Evolutionary conservation across 2,329 filamentous ascomycete species (phyloP), one percentile per base, ranked within the genome.

Genomic region (Beauveria pseudobassiana): DNA sequence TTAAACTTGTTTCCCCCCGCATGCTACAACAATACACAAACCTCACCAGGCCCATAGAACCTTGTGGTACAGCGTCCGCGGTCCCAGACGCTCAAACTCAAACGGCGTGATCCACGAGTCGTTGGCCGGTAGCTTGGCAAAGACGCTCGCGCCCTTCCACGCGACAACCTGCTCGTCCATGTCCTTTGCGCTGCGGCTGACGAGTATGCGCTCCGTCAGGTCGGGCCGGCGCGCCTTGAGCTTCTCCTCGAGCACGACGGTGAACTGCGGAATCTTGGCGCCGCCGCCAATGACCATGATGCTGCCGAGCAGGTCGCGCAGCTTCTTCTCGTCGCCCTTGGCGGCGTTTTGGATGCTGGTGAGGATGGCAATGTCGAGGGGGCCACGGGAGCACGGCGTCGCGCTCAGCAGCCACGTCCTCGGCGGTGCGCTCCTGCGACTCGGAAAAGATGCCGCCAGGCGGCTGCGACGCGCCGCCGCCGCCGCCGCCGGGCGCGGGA

Each of bases 131-230:
- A 98, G 78, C 77, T 96, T 92, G 3, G 91, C 93, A 79, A 97
- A 99, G 18, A 99, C 93, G 72, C 92, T 96, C 0, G 91, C 95
- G 4, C 95, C 95, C 81, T 99, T 99, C 95, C 95, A 99, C 9
- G 88, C 87, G 59, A 98, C 89, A n/a, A 98, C 93, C 75, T 97
- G 92, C 63, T 95, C 91, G 75, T 99, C 95, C 78, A 99, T 88
- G 69, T 99, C 95, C 69, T 93, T 82, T 0, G 95, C 95, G 81
- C 81, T 95, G 64, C 82, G 79, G 64, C 84, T 86, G 58, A 87
- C 85, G 26, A 87, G 75, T 64, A 87, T 85, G 63, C 80, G 78
- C 38, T 87, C 86, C 22, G 75, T 74, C 50, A 88, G 74, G 65
- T 87, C 85, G 4, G 84, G 84, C 49, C 84, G 76, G 55, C 87